phyloP scores from a whole-genome alignment of 495 filamentous ascomycete genomes.

The Talaromyces trachyspermus region DNA sequence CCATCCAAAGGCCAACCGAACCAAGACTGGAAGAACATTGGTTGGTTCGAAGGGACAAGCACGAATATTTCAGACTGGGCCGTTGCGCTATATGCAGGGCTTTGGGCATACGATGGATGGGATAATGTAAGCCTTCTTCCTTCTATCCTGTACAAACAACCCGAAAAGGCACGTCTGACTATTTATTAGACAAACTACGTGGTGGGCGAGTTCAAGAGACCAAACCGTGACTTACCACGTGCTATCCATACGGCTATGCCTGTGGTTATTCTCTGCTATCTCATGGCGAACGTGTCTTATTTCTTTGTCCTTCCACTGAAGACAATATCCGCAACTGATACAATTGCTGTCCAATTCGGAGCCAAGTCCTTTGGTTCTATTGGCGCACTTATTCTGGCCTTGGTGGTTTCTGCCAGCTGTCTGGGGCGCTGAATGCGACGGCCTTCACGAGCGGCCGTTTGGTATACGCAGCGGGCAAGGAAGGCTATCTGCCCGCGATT shows the following conservation, averaged over 20 bases:
- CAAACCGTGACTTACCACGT: constrained; percentile 79
- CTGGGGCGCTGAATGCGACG: constrained; percentile 92
- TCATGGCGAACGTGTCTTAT: constrained; percentile 86
- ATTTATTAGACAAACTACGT: constrained; percentile 81
- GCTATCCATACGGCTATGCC: constrained; percentile 98
- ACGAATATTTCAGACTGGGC: constrained; percentile 76
- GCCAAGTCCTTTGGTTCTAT: constrained; percentile 78
- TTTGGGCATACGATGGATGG: constrained; percentile 99
- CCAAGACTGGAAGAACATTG: constrained; percentile 75
- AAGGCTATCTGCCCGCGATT: constrained; percentile 81
- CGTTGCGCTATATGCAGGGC: constrained; percentile 86
- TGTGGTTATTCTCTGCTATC: constrained; percentile 81
- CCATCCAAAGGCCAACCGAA: constrained; percentile 69
- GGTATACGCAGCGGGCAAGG: constrained; percentile 89
- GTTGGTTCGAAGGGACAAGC: constrained; percentile 86
- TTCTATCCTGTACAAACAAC: not conserved
- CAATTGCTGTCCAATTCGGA: constrained; percentile 90
- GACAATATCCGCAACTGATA: constrained; percentile 77
- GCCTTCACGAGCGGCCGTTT: constrained; percentile 89
- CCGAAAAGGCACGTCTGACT: not conserved
- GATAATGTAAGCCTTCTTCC: constrained; percentile 69
- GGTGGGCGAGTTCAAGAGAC: constrained; percentile 89
- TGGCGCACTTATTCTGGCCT: constrained; percentile 77
- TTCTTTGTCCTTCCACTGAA: constrained; percentile 86
- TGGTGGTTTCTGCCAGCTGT: constrained; percentile 81